A percentile compares a stretch with the other conserved stretches of the same genome.
Evolutionary conservation across 306 rosid species (phyloP).

Genomic region (Gynostemma pentaphyllum): DNA sequence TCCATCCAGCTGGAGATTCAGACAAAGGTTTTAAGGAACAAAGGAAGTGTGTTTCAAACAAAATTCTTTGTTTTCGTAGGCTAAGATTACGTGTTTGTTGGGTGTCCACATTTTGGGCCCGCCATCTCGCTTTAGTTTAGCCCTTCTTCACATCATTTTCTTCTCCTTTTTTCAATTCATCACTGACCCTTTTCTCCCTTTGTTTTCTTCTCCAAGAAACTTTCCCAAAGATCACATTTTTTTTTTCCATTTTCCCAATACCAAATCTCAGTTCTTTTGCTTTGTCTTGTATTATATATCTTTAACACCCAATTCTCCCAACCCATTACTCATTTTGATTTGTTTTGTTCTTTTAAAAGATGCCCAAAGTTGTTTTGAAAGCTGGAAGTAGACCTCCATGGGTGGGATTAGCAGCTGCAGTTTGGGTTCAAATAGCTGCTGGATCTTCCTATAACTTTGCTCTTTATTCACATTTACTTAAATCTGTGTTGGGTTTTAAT

Average conservation of each 20-base stretch:
- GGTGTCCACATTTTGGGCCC: neutral
- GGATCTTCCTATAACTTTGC: constrained; percentile 57
- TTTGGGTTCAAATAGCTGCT: constrained; percentile 63
- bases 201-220: neutral
- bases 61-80: neutral
- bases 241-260: neutral
- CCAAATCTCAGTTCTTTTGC: neutral
- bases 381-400: constrained; percentile 86
- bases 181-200: neutral
- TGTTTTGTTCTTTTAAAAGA: constrained; percentile 1
- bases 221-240: neutral
- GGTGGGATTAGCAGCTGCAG: constrained; percentile 89
- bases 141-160: too few relatives aligned
- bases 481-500: constrained; percentile 52
- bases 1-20: neutral
- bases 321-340: neutral
- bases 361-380: constrained; percentile 41
- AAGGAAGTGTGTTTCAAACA: neutral
- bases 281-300: too few relatives aligned
- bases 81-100: neutral
- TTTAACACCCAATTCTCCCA: too few relatives aligned
- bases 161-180: neutral
- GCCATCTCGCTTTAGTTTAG: too few relatives aligned
- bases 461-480: constrained; percentile 60
- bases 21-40: neutral